Evolutionary conservation across 2,329 filamentous ascomycete species (phyloP), one percentile per base, ranked within the genome.

Genomic region (Thelonectria discophora): DNA sequence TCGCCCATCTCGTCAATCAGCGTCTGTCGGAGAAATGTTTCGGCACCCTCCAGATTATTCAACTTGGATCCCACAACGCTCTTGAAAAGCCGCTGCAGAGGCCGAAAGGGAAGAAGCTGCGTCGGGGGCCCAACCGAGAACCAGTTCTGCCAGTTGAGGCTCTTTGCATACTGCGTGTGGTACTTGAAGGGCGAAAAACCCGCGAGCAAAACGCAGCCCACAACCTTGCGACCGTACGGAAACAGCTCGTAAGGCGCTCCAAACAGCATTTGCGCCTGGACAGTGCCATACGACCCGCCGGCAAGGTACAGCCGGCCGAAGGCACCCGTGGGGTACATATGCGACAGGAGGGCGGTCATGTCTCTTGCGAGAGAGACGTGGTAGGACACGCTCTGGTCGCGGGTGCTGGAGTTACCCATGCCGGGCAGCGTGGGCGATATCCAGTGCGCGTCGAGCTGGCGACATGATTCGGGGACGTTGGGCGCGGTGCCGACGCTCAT

Each of bases 241-340:
- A 69, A 68, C 2, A 65, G n/a, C 20, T 62, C 59, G 37, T 68
- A 68, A 1, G 66, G 60, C 2, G 66, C 68, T 3, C 68, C 66
- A 37, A 65, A 70, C 1, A 70, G 53, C 65, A 70, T 70, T 53
- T 70, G 68, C 6, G 66, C 66, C 15, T 48, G 65, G 15, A 69
- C 65, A 10, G 66, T 69, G 51, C 66, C 68, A 17, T 70, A 70
- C 3, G 68, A 70, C 9, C 68, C 66, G 10, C 65, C 67, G 5
- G 57, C 61, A 20, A 69, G 11, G 49, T 67, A 67, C 10, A 70
- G 50, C 5, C 21, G 43, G 27, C 66, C 65, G 21, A 55, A 65
- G 12, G 32, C 63, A 4, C 24, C 55, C 1, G 42, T 49, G 1
- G 66, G 68, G 45, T 66, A 68, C 0, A 69, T 53, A 34, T 69